Evolutionary conservation across 768 basidiomycete genomes (phyloP), one percentile per base, ranked within the genome.

Genomic region (Pleurotus giganteus): DNA sequence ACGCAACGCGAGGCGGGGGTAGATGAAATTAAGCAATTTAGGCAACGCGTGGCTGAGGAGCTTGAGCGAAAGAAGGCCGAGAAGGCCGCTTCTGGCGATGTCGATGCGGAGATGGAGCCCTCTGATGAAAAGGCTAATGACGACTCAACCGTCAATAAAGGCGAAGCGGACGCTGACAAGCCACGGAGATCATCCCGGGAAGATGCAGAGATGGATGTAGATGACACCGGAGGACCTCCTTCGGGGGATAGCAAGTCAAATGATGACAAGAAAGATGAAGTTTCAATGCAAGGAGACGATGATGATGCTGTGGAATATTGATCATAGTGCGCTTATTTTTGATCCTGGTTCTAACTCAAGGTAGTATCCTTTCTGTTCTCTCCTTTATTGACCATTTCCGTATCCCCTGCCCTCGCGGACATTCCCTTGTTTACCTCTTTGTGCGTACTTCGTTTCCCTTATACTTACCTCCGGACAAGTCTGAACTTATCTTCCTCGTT

Each of bases 291-390:
- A 59, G 84, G 82, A 46, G 87, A 89, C 55, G 89, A 88, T 59
- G 89, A 90, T 58, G 89, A 90, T 65, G 89, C 87, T 9, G 87
- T 91, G 42, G 89, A 91, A 71, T 91, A 90, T 72, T 89, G 77
- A 63, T 32, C n/a, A 11, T n/a, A n/a, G n/a, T n/a, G n/a, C n/a
- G n/a, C n/a, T n/a, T n/a, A n/a, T n/a, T 41, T 12, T 13, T 41
- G 39, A 41, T n/a, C 13, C 12, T 17, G 19, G n/a, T 7, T 19
- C 15, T 41, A 17, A 41, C 21, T 27, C 45, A 46, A 39, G 57
- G 46, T 54, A 47, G 52, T 58, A 54, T 37, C 32, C 27, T 37
- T 34, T 23, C 31, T 24, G 15, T 26, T 6, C 19, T n/a, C 29
- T 15, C 4, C 11, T 34, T 50, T 11, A 50, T 50, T 50, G 49